phyloP scores from a whole-genome alignment of 1,284 basidiomycete genomes.

The Moesziomyces globuligerus region DNA sequence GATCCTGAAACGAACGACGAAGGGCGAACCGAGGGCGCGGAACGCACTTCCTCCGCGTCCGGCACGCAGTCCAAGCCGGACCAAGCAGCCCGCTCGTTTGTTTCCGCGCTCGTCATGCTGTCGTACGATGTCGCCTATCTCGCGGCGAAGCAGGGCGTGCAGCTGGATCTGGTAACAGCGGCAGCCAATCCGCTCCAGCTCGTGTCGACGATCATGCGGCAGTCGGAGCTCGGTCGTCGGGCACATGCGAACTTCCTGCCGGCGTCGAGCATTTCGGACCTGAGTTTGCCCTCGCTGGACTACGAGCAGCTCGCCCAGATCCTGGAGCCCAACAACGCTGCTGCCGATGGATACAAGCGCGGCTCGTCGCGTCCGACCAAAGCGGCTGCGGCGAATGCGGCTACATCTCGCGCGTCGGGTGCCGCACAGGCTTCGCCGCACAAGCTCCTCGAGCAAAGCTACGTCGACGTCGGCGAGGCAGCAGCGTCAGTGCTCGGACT shows the following conservation, averaged over 20 bases:
- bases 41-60: neutral
- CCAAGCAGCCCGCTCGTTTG: constrained; percentile 45
- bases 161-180: constrained; percentile 52
- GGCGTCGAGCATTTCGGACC: constrained; percentile 23
- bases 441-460: constrained; percentile 50
- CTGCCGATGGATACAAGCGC: constrained; percentile 31
- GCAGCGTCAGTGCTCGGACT: constrained; percentile 51
- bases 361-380: constrained; percentile 9
- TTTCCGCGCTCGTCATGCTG: constrained; percentile 53
- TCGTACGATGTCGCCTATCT: constrained; percentile 55
- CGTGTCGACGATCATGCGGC: constrained; percentile 22
- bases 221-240: constrained; percentile 29
- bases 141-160: constrained; percentile 46
- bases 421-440: constrained; percentile 3
- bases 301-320: constrained; percentile 49
- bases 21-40: constrained; percentile 3
- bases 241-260: constrained; percentile 36
- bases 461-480: constrained; percentile 49
- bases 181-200: constrained; percentile 51
- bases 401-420: neutral
- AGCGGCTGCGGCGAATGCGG: neutral
- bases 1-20: constrained; percentile 1
- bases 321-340: constrained; percentile 34
- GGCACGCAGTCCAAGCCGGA: constrained; percentile 31
- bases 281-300: constrained; percentile 32